A percentile compares a stretch with the other conserved stretches of the same genome.
These are phyloP conservation scores for Clathrus columnatus DNA, from an alignment of 768 basidiomycete species.

Conservation along the genomic window DNA sequence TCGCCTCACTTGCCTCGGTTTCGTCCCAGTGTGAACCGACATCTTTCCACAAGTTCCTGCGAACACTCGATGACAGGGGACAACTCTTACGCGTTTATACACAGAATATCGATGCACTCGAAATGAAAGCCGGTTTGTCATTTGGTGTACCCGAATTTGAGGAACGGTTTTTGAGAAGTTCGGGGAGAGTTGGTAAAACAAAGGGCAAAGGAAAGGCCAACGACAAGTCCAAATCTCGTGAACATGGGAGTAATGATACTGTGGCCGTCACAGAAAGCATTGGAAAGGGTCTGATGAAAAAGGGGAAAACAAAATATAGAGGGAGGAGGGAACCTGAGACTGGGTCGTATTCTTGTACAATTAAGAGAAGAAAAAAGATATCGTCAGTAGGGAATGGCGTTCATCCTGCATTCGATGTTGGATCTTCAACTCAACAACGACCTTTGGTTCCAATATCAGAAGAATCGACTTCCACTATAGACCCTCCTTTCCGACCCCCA, in stretches of 20 bases:
- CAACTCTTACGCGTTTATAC: slow-evolving; percentile 82
- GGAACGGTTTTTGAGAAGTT: slow-evolving; percentile 36
- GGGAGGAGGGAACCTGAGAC: not conserved
- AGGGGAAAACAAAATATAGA: no score
- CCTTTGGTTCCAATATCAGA: not conserved
- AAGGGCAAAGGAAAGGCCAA: slow-evolving; percentile 29
- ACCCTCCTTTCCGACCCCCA: slow-evolving; percentile 18
- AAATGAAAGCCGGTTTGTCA: slow-evolving; percentile 76
- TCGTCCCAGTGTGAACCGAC: slow-evolving; percentile 70
- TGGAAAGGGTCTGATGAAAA: no score
- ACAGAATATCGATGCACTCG: slow-evolving; percentile 89
- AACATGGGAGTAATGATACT: no score
- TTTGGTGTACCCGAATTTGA: slow-evolving; percentile 75
- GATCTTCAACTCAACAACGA: slow-evolving; percentile 16
- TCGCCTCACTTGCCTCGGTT: slow-evolving; percentile 68
- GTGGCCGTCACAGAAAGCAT: no score
- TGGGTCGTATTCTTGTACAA: not conserved
- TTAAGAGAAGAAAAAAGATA: not conserved
- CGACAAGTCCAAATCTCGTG: not conserved
- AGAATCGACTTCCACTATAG: not conserved
- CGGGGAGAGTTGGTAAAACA: slow-evolving; percentile 15
- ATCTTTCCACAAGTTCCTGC: slow-evolving; percentile 69
- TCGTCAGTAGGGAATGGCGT: slow-evolving; percentile 1
- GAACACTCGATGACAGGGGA: slow-evolving; percentile 64
- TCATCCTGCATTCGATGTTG: slow-evolving; percentile 15